These are phyloP conservation scores for Solanum chacoense DNA, from an alignment of 305 asterid genomes.

Conservation along the genomic window DNA sequence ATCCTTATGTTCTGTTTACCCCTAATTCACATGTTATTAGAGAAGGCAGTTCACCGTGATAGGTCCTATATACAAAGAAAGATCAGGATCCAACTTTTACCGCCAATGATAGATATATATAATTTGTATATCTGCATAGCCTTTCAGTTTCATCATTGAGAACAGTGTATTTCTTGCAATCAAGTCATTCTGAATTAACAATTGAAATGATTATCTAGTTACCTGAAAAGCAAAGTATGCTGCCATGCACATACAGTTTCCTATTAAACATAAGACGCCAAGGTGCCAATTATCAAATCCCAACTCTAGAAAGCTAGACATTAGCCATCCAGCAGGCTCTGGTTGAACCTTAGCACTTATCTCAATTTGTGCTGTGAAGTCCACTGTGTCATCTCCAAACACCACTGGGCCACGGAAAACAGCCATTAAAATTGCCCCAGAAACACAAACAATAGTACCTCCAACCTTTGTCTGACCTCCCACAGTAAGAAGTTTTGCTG, in stretches of 20 bases:
- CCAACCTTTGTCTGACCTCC: conserved; percentile 93
- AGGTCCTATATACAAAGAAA: neutral
- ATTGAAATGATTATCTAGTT: conserved; percentile 3
- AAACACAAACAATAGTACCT: conserved; percentile 81
- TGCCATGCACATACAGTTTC: conserved; percentile 87
- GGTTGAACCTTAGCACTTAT: conserved; percentile 84
- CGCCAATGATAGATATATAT: neutral
- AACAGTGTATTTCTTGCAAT: neutral
- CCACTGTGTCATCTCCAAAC: conserved; percentile 53
- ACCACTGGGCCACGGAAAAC: conserved; percentile 78
- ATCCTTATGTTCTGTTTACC: neutral
- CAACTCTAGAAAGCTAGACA: conserved; percentile 37
- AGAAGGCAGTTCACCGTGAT: neutral
- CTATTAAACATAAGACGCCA: conserved; percentile 75
- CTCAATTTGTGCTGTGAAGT: conserved; percentile 36
- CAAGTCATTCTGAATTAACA: neutral
- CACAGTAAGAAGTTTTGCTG: conserved; percentile 45
- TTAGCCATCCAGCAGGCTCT: conserved; percentile 67
- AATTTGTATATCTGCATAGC: neutral
- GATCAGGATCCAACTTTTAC: neutral
- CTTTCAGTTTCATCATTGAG: neutral
- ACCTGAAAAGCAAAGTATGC: conserved; percentile 85
- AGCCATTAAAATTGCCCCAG: conserved; percentile 86
- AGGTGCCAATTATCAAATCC: conserved; percentile 72
- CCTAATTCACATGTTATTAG: neutral